Evolutionary conservation across 768 basidiomycete genomes (phyloP).

Genomic region (Dictyophora rubrovolvata): DNA sequence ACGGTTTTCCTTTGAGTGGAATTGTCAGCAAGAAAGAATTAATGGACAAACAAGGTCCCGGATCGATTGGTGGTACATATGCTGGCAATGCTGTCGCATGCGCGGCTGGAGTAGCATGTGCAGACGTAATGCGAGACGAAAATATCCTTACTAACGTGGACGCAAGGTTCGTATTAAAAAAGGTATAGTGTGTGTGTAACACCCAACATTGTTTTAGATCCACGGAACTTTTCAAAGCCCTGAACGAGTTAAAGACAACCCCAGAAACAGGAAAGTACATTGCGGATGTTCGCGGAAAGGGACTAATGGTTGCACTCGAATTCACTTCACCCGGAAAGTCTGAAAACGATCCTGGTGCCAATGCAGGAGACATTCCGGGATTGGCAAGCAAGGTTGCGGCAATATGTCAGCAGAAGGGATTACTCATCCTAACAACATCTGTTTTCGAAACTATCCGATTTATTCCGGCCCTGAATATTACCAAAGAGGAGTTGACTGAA

Average conservation of each 20-base stretch:
- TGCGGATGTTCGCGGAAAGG: conserved; percentile 79
- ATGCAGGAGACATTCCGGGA: conserved; percentile 31
- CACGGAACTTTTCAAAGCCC: conserved; percentile 52
- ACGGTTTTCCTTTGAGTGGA: conserved; percentile 89
- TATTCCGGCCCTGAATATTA: conserved; percentile 85
- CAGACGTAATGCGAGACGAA: conserved; percentile 68
- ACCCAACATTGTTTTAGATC: conserved; percentile 44
- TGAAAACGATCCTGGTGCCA: conserved; percentile 36
- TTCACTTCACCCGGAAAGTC: conserved; percentile 56
- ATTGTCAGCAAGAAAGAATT: conserved; percentile 73
- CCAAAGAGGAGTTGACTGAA: conserved; percentile 60
- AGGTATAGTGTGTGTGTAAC: too few relatives aligned
- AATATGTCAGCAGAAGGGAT: conserved; percentile 75
- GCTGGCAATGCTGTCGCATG: conserved; percentile 89
- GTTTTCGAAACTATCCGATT: conserved; percentile 84
- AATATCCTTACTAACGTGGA: conserved; percentile 75
- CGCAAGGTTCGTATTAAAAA: conserved; percentile 46
- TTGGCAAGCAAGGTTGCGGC: conserved; percentile 64
- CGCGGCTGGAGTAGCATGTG: conserved; percentile 80
- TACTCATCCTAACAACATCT: conserved; percentile 84
- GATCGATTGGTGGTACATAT: conserved; percentile 72
- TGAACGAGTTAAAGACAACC: conserved; percentile 48
- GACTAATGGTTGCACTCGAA: conserved; percentile 83
- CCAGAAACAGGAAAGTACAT: conserved; percentile 46
- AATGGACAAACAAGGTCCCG: conserved; percentile 67